These are phyloP conservation scores for Colletotrichum abscissum DNA, from an alignment of 2,329 filamentous ascomycete species.

Conservation along the genomic window DNA sequence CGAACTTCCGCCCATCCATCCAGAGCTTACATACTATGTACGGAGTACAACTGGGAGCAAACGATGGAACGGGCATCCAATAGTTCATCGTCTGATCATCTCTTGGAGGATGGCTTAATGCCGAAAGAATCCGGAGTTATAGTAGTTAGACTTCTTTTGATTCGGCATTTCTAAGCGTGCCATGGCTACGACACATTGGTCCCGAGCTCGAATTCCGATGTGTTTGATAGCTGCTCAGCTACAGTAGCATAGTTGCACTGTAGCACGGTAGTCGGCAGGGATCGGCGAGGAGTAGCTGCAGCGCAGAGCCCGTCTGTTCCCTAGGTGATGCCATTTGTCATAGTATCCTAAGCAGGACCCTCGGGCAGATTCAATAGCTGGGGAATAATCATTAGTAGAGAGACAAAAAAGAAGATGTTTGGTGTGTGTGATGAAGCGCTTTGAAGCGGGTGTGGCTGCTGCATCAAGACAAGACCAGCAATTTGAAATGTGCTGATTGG, in stretches of 20 bases:
- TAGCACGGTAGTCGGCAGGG: background rate
- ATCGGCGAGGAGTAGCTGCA: background rate
- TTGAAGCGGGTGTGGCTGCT: slow-evolving; percentile 31
- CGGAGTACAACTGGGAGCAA: background rate
- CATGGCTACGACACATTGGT: background rate
- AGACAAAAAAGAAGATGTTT: background rate
- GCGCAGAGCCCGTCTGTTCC: slow-evolving; percentile 10
- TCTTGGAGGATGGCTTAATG: background rate
- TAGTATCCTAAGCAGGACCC: slow-evolving; percentile 1
- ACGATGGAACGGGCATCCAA: background rate
- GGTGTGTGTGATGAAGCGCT: slow-evolving; percentile 16
- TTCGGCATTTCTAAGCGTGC: background rate
- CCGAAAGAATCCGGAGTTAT: background rate
- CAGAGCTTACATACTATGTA: too few relatives aligned
- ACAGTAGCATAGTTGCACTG: too few relatives aligned
- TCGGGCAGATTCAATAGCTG: background rate
- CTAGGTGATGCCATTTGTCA: slow-evolving; percentile 21
- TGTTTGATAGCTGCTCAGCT: too few relatives aligned
- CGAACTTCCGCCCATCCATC: slow-evolving; percentile 5
- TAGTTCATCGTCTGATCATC: background rate
- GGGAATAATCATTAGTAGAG: too few relatives aligned
- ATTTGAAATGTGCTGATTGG: slow-evolving; percentile 8
- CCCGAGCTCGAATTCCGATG: background rate
- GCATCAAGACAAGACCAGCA: slow-evolving; percentile 1
- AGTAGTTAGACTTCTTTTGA: background rate